Percentiles rank a stretch among this genome's conserved stretches.
These are phyloP conservation scores for Lepidium campestre DNA, from an alignment of 441 rosid genomes.

Conservation along the genomic window DNA sequence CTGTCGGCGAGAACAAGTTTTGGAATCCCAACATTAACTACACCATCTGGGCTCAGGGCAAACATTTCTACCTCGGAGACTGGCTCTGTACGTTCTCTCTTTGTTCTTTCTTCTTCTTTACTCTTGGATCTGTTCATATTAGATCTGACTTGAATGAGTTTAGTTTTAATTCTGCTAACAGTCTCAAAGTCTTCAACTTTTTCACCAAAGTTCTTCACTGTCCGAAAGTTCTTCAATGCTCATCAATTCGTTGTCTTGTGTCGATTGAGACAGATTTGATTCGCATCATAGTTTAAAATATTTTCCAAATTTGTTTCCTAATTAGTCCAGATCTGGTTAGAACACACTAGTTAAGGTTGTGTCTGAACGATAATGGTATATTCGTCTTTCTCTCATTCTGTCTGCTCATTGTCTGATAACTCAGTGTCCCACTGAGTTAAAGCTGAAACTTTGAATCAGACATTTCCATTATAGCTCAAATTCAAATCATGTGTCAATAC, in stretches of 20 bases:
- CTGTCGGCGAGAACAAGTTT: slow-evolving; percentile 53
- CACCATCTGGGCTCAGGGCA: slow-evolving; percentile 72
- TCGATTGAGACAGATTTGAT: neutral
- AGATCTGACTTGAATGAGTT: slow-evolving; percentile 15
- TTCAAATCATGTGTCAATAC: neutral
- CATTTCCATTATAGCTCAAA: neutral
- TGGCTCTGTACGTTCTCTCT: slow-evolving; percentile 72
- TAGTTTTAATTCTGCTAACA: neutral
- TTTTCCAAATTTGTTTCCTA: neutral
- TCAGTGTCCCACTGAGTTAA: slow-evolving; percentile 1
- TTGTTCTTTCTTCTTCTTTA: neutral
- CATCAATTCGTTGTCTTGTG: neutral
- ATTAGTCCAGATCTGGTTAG: slow-evolving; percentile 14
- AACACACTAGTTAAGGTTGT: neutral
- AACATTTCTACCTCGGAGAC: slow-evolving; percentile 78
- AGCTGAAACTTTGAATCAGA: slow-evolving; percentile 6
- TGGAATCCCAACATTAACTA: slow-evolving; percentile 71
- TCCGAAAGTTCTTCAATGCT: neutral
- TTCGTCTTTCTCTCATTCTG: neutral
- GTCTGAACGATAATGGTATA: neutral
- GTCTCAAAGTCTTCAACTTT: neutral
- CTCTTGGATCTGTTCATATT: neutral
- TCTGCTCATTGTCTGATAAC: slow-evolving; percentile 4
- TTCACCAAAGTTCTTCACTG: neutral
- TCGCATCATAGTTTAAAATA: neutral